These are phyloP conservation scores for Ganoderma lucidum DNA, from an alignment of 1,284 basidiomycete species.

Conservation along the genomic window DNA sequence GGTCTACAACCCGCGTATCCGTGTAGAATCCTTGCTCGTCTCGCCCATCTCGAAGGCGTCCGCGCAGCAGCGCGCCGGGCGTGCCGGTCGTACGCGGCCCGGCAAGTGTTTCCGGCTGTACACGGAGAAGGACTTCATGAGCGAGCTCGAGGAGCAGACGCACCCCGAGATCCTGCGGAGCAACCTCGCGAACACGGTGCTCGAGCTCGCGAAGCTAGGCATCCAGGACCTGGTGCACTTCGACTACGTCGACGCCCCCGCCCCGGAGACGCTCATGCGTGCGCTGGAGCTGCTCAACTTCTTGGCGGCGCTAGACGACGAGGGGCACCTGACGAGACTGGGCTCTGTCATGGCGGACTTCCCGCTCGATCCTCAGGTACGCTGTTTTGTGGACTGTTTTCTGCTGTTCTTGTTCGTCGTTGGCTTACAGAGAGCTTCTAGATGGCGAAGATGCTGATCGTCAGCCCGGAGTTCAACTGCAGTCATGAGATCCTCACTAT, in stretches of 20 bases:
- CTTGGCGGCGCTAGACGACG: conserved; percentile 92
- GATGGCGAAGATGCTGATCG: conserved; percentile 95
- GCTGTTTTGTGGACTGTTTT: conserved; percentile 18
- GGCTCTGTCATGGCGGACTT: conserved; percentile 98
- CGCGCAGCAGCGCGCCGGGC: conserved; percentile 95
- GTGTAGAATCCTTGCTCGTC: conserved; percentile 94
- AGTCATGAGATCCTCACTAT: conserved; percentile 97
- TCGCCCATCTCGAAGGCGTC: conserved; percentile 97
- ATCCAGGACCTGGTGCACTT: conserved; percentile 91
- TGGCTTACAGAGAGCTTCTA: conserved; percentile 36
- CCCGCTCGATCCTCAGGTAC: conserved; percentile 94
- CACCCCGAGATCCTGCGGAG: conserved; percentile 95
- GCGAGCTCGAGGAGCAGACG: conserved; percentile 94
- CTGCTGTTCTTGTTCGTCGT: neutral
- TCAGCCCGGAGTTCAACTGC: conserved; percentile 95
- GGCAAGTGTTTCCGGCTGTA: conserved; percentile 98
- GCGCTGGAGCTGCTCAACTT: conserved; percentile 96
- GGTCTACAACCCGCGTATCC: conserved; percentile 96
- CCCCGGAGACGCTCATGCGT: conserved; percentile 98
- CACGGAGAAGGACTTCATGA: conserved; percentile 98
- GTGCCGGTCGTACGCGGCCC: conserved; percentile 94
- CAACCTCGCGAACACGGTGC: conserved; percentile 93
- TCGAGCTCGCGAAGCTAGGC: conserved; percentile 95
- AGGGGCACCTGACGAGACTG: conserved; percentile 89
- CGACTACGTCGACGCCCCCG: conserved; percentile 97